Base-by-base conservation (phyloP, 441 rosid species). In the Croton setiger region DNA sequence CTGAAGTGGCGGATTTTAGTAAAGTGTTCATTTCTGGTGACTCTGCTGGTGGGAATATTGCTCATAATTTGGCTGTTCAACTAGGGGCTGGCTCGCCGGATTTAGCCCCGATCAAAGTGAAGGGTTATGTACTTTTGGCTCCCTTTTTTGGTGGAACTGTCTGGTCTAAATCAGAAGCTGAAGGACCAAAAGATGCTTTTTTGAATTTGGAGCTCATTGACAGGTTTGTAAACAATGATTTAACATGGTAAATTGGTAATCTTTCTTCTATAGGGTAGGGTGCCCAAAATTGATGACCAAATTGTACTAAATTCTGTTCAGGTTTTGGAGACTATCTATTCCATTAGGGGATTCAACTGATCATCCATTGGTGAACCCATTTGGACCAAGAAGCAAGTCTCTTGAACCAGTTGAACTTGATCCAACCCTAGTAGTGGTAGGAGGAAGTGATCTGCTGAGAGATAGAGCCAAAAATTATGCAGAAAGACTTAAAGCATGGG, bases 121-220 rank as follows among this genome's bases (percentile, higher is more conserved):
- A 68, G 67, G 88, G 90, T 11, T 85, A 85, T 73, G 83, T 85
- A 39, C 72, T 85, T 39, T 70, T 85, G 69, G 88, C 85, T 11
- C 90, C 92, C 0, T 84, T 85, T 69, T 87, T 87, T n/a, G 88
- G 92, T 7, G 89, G 92, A 45, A 82, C 81, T 1, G 82, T 75
- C 12, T 9, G 74, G 80, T 67, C 70, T 43, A 81, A 56, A 67
- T 81, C 85, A 2, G 90, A 87, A 76, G 85, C 83, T 9, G 87
- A 87, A 69, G 90, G 85, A 47, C 81, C 87, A 2, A 78, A 75
- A 39, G 90, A 84, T 17, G 84, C 87, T 7, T 81, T 84, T 74
- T 83, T 87, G 7, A 82, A 85, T 60, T 60, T 69, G 78, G 85
- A 87, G 47, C 87, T 85, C 60, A 85, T 85, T 20, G 88, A 87